A percentile compares a stretch with the other conserved stretches of the same genome.
phyloP scores from a whole-genome alignment of 805 yeast genomes.

The Millerozyma acaciae region DNA sequence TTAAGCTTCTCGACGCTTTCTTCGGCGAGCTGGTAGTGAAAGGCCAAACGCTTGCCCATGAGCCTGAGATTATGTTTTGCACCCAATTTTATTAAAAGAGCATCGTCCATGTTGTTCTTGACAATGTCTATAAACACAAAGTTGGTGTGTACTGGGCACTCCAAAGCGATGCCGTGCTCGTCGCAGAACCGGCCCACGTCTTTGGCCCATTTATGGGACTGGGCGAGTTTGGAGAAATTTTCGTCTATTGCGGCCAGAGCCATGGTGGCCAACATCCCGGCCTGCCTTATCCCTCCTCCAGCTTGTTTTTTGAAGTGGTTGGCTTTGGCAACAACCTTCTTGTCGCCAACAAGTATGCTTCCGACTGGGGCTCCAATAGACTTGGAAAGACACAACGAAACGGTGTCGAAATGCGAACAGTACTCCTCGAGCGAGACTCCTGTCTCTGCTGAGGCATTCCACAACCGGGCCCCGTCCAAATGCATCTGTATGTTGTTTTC shows the following conservation, averaged over 20 bases:
- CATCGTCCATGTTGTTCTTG: slow-evolving; percentile 53
- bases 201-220: slow-evolving; percentile 49
- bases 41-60: slow-evolving; percentile 49
- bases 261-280: slow-evolving; percentile 78
- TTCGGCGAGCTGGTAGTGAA: slow-evolving; percentile 33
- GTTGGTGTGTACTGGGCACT: slow-evolving; percentile 78
- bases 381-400: slow-evolving; percentile 84
- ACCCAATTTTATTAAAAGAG: slow-evolving; percentile 50
- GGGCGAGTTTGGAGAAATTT: slow-evolving; percentile 55
- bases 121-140: slow-evolving; percentile 71
- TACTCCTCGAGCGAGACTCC: slow-evolving; percentile 67
- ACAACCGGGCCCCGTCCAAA: slow-evolving; percentile 92
- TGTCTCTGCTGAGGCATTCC: slow-evolving; percentile 82
- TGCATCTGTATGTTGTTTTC: slow-evolving; percentile 61
- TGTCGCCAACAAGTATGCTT: slow-evolving; percentile 71
- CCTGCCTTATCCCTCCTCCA: slow-evolving; percentile 92
- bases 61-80: slow-evolving; percentile 58
- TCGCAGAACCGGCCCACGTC: slow-evolving; percentile 53
- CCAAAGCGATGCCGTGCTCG: slow-evolving; percentile 51
- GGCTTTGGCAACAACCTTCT: slow-evolving; percentile 58
- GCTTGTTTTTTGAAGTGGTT: slow-evolving; percentile 86
- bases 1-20: slow-evolving; percentile 34
- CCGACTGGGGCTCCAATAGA: slow-evolving; percentile 94
- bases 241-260: slow-evolving; percentile 75
- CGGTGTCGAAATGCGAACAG: slow-evolving; percentile 79